Evolutionary conservation across 441 rosid genomes (phyloP).

Genomic region (Adansonia rubrostipa): DNA sequence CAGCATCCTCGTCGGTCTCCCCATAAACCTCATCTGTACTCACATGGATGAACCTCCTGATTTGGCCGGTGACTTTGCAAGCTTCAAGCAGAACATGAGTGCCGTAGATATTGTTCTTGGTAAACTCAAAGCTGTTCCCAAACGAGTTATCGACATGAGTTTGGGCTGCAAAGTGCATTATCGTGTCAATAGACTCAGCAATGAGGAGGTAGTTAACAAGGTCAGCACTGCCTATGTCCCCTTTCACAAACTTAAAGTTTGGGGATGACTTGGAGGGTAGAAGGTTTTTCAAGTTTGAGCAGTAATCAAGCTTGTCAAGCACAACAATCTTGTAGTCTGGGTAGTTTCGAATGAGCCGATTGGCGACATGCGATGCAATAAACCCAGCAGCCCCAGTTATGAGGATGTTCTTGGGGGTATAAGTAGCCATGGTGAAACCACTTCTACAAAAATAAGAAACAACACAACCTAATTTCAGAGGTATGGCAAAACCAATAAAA

Average conservation of each 20-base stretch:
- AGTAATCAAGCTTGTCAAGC: slow-evolving; percentile 94
- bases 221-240: slow-evolving; percentile 70
- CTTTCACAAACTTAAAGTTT: slow-evolving; percentile 85
- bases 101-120: slow-evolving; percentile 66
- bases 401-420: slow-evolving; percentile 89
- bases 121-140: slow-evolving; percentile 71
- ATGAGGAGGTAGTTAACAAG: slow-evolving; percentile 73
- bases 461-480: slow-evolving; percentile 12
- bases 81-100: slow-evolving; percentile 70
- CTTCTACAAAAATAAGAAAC: slow-evolving; percentile 36
- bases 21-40: slow-evolving; percentile 79
- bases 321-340: slow-evolving; percentile 91
- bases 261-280: slow-evolving; percentile 71
- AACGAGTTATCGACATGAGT: slow-evolving; percentile 73
- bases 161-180: slow-evolving; percentile 76
- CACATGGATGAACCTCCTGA: slow-evolving; percentile 69
- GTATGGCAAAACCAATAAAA: neutral
- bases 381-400: slow-evolving; percentile 97
- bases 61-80: slow-evolving; percentile 71
- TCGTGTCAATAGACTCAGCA: slow-evolving; percentile 65
- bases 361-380: slow-evolving; percentile 67
- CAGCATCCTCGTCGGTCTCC: slow-evolving; percentile 74
- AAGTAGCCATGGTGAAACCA: slow-evolving; percentile 54
- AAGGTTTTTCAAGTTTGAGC: slow-evolving; percentile 83
- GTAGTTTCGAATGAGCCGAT: slow-evolving; percentile 75